Evolutionary conservation across 1,139 yeast species (phyloP).

Genomic region (Lodderomyces orthopsilosis): DNA sequence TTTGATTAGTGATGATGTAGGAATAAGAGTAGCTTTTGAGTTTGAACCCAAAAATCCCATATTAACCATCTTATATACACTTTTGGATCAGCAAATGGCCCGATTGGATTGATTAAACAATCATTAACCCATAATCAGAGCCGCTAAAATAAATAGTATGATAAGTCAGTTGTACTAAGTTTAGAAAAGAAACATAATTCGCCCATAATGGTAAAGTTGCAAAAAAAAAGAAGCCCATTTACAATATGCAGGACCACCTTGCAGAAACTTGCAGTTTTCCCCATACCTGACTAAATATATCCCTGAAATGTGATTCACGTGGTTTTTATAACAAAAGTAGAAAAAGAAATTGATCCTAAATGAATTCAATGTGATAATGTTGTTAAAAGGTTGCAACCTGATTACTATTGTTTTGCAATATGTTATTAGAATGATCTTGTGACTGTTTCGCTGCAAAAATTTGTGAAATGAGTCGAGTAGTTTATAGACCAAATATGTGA

Average conservation of each 20-base stretch:
- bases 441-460: no score
- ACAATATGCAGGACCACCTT: background rate
- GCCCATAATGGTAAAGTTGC: background rate
- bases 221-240: background rate
- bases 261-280: background rate
- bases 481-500: no score
- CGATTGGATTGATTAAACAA: background rate
- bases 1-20: background rate
- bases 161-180: background rate
- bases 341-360: background rate
- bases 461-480: no score
- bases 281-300: background rate
- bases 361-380: no score
- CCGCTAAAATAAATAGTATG: background rate
- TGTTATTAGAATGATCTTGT: no score
- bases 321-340: background rate
- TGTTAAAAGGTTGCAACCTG: no score
- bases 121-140: background rate
- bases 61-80: background rate
- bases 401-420: no score
- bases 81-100: background rate
- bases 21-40: background rate
- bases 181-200: background rate
- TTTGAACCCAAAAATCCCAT: background rate
- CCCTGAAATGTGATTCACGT: background rate